Conservation (phyloP, 1,284 basidiomycete species). For the Ceratobasidium theobromae region DNA sequence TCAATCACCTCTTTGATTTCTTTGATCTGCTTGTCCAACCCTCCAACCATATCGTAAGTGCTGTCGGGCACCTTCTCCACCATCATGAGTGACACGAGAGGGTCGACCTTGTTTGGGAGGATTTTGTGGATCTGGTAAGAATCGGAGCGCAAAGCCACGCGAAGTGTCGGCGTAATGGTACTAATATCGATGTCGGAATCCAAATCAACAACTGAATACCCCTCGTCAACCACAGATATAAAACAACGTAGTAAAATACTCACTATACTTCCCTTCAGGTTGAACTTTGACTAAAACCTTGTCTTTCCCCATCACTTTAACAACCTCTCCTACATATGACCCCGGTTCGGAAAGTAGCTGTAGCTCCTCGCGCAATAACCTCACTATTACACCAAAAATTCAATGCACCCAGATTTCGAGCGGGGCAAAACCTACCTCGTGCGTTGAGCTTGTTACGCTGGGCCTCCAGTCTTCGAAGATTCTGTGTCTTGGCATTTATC, state of each 20-base stretch:
- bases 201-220: slow-evolving; percentile 81
- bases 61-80: slow-evolving; percentile 99
- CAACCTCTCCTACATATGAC: slow-evolving; percentile 96
- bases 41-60: slow-evolving; percentile 99
- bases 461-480: slow-evolving; percentile 91
- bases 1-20: slow-evolving; percentile 99
- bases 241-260: slow-evolving; percentile 36
- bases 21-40: slow-evolving; percentile 97
- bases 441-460: slow-evolving; percentile 97
- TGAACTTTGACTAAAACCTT: slow-evolving; percentile 99
- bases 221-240: background rate
- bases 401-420: background rate
- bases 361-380: slow-evolving; percentile 88
- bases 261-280: slow-evolving; percentile 98
- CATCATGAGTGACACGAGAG: slow-evolving; percentile 97
- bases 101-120: slow-evolving; percentile 93
- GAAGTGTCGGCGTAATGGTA: slow-evolving; percentile 81
- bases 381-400: slow-evolving; percentile 59
- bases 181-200: slow-evolving; percentile 85
- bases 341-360: slow-evolving; percentile 96
- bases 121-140: slow-evolving; percentile 94
- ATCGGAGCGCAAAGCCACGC: slow-evolving; percentile 94
- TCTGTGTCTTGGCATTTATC: slow-evolving; percentile 97
- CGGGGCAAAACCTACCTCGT: slow-evolving; percentile 60
- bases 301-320: slow-evolving; percentile 99